Evolutionary conservation across 805 yeast species (phyloP).

Genomic region (Teunomyces panamensis): DNA sequence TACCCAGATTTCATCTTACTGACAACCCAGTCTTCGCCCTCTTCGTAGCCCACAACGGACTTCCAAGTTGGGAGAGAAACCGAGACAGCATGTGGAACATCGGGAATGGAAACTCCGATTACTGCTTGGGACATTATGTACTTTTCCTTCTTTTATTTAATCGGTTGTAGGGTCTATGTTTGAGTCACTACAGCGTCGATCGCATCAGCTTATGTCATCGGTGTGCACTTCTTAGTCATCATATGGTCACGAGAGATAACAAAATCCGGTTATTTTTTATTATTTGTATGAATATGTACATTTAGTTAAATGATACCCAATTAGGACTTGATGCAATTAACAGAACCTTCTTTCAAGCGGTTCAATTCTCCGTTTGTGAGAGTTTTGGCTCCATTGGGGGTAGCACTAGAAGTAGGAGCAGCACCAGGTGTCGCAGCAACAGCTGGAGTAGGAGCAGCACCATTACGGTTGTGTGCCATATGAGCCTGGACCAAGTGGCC

Average conservation of each 20-base stretch:
- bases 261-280: neutral
- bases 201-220: neutral
- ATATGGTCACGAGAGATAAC: neutral
- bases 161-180: too few relatives aligned
- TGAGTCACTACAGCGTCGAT: neutral
- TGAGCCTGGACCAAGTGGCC: constrained; percentile 98
- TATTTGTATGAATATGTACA: neutral
- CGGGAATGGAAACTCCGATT: constrained; percentile 85
- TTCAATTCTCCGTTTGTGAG: constrained; percentile 22
- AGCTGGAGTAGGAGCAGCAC: constrained; percentile 37
- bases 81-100: constrained; percentile 89
- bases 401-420: constrained; percentile 3
- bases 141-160: neutral
- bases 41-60: constrained; percentile 88
- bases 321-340: constrained; percentile 66
- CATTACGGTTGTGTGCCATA: constrained; percentile 89
- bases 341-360: constrained; percentile 68
- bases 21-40: constrained; percentile 80
- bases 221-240: neutral
- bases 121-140: constrained; percentile 34
- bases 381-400: constrained; percentile 1
- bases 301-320: neutral
- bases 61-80: constrained; percentile 96
- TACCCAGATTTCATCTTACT: constrained; percentile 80
- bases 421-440: constrained; percentile 20